Base-by-base conservation (phyloP, 441 rosid species). In the Pelargonium myrrhifolium region DNA sequence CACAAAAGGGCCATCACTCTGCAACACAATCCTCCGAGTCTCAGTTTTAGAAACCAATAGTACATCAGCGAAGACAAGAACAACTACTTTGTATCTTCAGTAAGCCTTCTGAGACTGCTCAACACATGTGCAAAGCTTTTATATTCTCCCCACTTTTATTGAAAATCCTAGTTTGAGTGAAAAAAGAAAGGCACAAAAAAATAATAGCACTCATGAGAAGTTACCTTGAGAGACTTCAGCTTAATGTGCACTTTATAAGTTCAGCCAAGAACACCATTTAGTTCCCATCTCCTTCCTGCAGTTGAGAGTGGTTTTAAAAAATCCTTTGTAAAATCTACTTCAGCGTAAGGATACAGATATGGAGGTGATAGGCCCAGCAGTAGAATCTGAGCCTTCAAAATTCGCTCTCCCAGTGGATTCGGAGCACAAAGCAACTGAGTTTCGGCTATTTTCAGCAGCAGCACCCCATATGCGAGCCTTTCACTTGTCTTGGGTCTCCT, bases 381-480 rank as follows among this genome's bases (percentile, higher is more conserved):
- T 21, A 9, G 86, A 77, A 42, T 39, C 78, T 15, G 69, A 75
- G 28, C 51, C 72, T 26, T 56, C 65, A 51, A 82, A 71, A 45
- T 87, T 90, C 68, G 73, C 80, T 28, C 88, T 90, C 42, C 90
- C 87, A 1, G 97, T 88, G 42, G 97, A 90, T 69, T 64, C 89
- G 0, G 97, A 88, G 64, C 84, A 84, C 78, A 88, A 88, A 64
- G 84, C 97, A 0, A 87, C 88, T 18, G 80, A 76, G 37, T 84
- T 90, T 74, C 82, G 80, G 0, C 66, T 83, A 45, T 82, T 85
- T 71, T 88, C 92, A 3, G 8, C 74, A 0, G 80, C 92, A 0
- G 78, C 71, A 7, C 94, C 94, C 4, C 97, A 90, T 75, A 90
- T 88, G 97, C 70, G 88, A 68, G 81, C 94, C 10, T 88, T 90